Base-by-base conservation (phyloP, 2,329 filamentous ascomycete species). In the Uncinocarpus reesii region DNA sequence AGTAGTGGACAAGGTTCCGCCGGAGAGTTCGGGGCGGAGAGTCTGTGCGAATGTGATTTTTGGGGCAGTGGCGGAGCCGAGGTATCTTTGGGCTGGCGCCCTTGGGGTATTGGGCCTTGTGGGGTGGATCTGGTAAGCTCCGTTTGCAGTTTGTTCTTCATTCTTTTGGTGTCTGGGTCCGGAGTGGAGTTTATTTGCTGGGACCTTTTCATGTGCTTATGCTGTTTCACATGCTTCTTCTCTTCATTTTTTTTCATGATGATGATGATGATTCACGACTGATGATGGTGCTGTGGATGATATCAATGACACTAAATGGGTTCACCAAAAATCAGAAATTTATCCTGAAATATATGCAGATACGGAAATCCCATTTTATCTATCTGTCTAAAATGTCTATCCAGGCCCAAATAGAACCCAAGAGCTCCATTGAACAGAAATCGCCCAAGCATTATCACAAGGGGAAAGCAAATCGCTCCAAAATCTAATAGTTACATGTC, bases 1-100 rank as follows among this genome's bases (percentile, higher is more conserved):
- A 23, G 62, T 70, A 8, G 45, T 47, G 10, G 65, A 62, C 3
- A 71, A 71, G 54, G 58, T 61, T 42, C 54, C 62, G 48, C 61
- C 63, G 7, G 35, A 47, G 36, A 47, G 36, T 8, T 16, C 15
- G 7, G 45, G n/a, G 35, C 35, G 16, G 7, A 32, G 34, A 11
- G 8, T 47, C 13, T 15, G 11, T 13, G 28, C 28, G 11, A 20
- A 26, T 28, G 24, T 23, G 15, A 28, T 16, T 35, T 2, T 29
- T 28, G 18, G 31, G 18, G 10, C 15, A 7, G 7, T 34, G 16
- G 45, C 18, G 36, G 45, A 36, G 26, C 44, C 35, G 44, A 40
- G 34, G 35, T 38, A 40, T 16, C 6, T 18, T 23, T 32, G 34
- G 44, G n/a, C 26, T 29, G 35, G 15, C 10, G 31, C 13, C 11